Evolutionary conservation across 2,329 filamentous ascomycete species (phyloP), one percentile per base, ranked within the genome.

Genomic region (Colletotrichum sp.): DNA sequence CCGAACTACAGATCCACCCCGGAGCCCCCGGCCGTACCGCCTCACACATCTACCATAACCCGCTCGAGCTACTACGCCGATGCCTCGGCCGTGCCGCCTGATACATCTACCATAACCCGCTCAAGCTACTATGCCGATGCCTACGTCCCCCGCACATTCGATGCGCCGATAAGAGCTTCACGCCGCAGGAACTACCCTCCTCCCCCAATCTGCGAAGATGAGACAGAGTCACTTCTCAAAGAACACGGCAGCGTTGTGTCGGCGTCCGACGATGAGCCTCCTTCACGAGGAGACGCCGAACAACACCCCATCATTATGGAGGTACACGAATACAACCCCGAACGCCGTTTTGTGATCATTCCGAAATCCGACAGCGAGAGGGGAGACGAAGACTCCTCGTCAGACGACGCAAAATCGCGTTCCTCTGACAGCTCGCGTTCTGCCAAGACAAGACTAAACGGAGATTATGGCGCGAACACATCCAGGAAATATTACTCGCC

Each of bases 201-300:
- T 2, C 86, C 87, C 21, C 92, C 93, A 6, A 91, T 83, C 43
- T 92, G 93, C 62, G 93, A 96, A 80, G 93, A 95, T 79, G 93
- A 95, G 81, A 84, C 80, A 18, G 87, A 85, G 16, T 90, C 93
- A 9, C 82, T 94, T 47, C 89, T 88, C 8, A 90, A 87, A 80
- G 93, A 95, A 79, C 83, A 90, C 77, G 86, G 86, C 31, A 78
- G 81, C 57, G 51, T 61, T 47, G 77, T 77, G 65, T 81, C 77
- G 57, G 78, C 76, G 21, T 47, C 73, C 68, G 86, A 85, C 70
- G 92, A 93, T 76, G 90, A 92, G 72, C 87, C 90, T 33, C 86
- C 87, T 64, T 88, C 88, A 71, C 89, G 90, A 70, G 94, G 94
- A 51, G 88, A 90, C 8, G 82, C 93, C 72, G 92, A 95, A 66